phyloP scores from a whole-genome alignment of 2,329 filamentous ascomycete genomes.

The Coleophoma cylindrospora region DNA sequence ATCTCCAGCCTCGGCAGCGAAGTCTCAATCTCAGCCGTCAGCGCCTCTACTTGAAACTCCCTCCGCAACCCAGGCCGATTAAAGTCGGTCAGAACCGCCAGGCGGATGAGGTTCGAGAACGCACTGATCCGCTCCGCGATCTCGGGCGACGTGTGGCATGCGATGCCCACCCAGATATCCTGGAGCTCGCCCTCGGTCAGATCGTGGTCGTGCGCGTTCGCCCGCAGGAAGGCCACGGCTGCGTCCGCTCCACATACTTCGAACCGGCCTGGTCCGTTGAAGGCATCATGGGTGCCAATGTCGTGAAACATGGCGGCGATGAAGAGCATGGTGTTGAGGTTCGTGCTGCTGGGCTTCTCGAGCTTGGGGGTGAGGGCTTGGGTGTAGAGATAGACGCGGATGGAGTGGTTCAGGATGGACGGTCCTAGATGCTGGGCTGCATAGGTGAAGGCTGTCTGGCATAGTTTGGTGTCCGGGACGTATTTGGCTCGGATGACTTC shows the following conservation, averaged over 20 bases:
- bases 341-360: not conserved
- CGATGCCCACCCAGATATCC: not conserved
- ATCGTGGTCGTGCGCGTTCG: not conserved
- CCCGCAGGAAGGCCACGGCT: not conserved
- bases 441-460: not conserved
- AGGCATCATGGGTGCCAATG: not conserved
- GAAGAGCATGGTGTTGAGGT: not conserved
- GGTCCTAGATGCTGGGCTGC: not conserved
- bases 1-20: not conserved
- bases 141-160: not conserved
- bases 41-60: not conserved
- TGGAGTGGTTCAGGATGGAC: not conserved
- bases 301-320: not conserved
- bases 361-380: not conserved
- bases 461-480: not conserved
- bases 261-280: not conserved
- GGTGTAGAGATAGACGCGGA: not conserved
- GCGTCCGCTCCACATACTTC: not conserved
- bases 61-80: not conserved
- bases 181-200: not conserved
- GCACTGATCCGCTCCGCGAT: not conserved
- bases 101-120: not conserved
- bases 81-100: not conserved
- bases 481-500: not conserved
- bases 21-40: not conserved